phyloP scores from a whole-genome alignment of 1,139 yeast species.

The Pneumocystis sp. region DNA sequence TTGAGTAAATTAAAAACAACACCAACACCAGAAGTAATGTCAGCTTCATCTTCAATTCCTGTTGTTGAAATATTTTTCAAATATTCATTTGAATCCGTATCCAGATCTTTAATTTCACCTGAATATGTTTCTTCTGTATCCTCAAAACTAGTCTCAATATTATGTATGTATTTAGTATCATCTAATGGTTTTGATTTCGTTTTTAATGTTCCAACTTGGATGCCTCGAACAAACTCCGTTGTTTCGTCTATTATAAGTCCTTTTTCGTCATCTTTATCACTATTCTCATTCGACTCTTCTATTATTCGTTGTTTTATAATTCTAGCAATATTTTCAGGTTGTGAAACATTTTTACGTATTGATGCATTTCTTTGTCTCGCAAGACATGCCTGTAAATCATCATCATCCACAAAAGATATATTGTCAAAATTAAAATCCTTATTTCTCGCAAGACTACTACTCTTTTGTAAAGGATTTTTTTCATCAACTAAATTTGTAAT shows the following conservation, averaged over 20 bases:
- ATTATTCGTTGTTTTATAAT: neutral
- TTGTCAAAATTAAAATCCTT: conserved; percentile 15
- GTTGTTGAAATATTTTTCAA: conserved; percentile 8
- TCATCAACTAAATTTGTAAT: conserved; percentile 17
- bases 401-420: conserved; percentile 30
- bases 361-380: conserved; percentile 32
- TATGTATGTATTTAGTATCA: conserved; percentile 3
- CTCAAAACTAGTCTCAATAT: conserved; percentile 16
- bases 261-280: conserved; percentile 18
- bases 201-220: conserved; percentile 15
- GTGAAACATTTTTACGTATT: conserved; percentile 19
- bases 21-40: conserved; percentile 15
- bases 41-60: conserved; percentile 15
- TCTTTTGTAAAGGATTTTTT: conserved; percentile 6
- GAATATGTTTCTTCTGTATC: conserved; percentile 11
- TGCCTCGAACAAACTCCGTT: conserved; percentile 35
- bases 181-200: conserved; percentile 10
- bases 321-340: conserved; percentile 27
- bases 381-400: conserved; percentile 35
- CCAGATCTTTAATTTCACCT: conserved; percentile 10
- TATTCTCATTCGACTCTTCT: neutral
- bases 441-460: conserved; percentile 8
- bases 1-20: conserved; percentile 15
- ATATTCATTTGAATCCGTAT: conserved; percentile 6
- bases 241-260: conserved; percentile 43